A percentile compares a stretch with the other conserved stretches of the same genome.
These are phyloP conservation scores for Mycothermus thermophilus DNA, from an alignment of 495 filamentous ascomycete species.

Conservation along the genomic window DNA sequence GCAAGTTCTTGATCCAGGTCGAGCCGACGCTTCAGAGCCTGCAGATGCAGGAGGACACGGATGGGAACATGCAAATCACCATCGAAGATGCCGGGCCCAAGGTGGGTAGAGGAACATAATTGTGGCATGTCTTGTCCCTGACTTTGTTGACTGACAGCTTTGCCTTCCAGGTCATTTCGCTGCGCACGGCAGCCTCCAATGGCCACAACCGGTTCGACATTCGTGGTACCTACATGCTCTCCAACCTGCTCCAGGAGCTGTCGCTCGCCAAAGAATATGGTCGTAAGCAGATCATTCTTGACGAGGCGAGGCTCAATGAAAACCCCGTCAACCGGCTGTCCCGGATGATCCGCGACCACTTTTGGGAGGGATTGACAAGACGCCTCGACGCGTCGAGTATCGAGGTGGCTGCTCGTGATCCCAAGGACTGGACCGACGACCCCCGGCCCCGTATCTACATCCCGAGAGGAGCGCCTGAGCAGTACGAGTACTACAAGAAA, in stretches of 20 bases:
- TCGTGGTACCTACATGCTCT: conserved; percentile 89
- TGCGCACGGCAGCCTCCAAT: conserved; percentile 75
- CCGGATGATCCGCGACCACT: conserved; percentile 71
- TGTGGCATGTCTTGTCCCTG: too few species aligned
- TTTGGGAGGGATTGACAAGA: conserved; percentile 81
- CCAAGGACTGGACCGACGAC: conserved; percentile 82
- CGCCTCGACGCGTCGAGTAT: conserved; percentile 83
- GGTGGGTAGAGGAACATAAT: conserved; percentile 39
- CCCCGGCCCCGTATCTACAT: conserved; percentile 87
- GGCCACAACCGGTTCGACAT: conserved; percentile 75
- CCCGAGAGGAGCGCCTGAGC: conserved; percentile 69
- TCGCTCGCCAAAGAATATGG: conserved; percentile 78
- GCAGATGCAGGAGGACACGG: conserved; percentile 72
- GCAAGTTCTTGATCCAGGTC: conserved; percentile 66
- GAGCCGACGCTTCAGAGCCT: conserved; percentile 59
- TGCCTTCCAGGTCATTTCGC: conserved; percentile 40
- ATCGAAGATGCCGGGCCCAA: conserved; percentile 93
- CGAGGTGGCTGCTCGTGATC: conserved; percentile 66
- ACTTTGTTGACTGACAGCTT: conserved; percentile 1
- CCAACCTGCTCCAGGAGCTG: conserved; percentile 87
- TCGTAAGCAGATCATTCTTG: conserved; percentile 69
- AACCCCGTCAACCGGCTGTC: conserved; percentile 79
- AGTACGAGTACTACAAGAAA: conserved; percentile 72
- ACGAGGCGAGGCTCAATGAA: conserved; percentile 77
- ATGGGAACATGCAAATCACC: conserved; percentile 86